A percentile compares a stretch with the other conserved stretches of the same genome.
phyloP scores from a whole-genome alignment of 2,329 filamentous ascomycete species.

The Chaetomium olivaceum region DNA sequence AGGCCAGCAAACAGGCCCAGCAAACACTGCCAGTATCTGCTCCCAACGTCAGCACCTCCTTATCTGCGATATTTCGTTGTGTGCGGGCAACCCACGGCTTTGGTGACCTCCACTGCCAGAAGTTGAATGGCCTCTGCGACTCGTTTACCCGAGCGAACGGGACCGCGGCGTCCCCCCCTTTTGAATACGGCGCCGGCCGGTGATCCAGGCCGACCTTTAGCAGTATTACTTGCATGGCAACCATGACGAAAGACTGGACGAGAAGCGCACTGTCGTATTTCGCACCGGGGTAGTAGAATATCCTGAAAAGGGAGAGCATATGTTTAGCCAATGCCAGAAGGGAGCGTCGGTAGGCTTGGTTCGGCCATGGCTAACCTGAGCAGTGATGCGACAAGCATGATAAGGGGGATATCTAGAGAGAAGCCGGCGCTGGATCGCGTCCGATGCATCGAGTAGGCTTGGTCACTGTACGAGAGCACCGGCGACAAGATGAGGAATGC shows the following conservation, averaged over 20 bases:
- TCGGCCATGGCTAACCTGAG: constrained; percentile 51
- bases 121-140: constrained; percentile 66
- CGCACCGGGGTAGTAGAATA: constrained; percentile 70
- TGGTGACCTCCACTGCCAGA: constrained; percentile 78
- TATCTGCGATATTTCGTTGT: background rate
- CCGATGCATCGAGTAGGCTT: constrained; percentile 65
- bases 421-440: constrained; percentile 66
- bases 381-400: constrained; percentile 70
- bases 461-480: constrained; percentile 65
- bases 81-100: constrained; percentile 55
- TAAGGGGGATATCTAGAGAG: constrained; percentile 69
- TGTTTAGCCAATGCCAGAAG: constrained; percentile 14
- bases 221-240: constrained; percentile 61
- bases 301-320: constrained; percentile 43
- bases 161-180: constrained; percentile 58
- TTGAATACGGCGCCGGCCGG: constrained; percentile 59
- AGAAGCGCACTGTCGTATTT: constrained; percentile 65
- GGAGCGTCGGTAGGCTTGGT: background rate
- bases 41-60: constrained; percentile 31
- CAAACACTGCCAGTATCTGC: constrained; percentile 76
- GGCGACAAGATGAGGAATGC: constrained; percentile 65
- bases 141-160: constrained; percentile 62
- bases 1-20: constrained; percentile 65
- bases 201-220: constrained; percentile 70
- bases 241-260: constrained; percentile 66